Conservation (phyloP, 805 yeast species). For the Pichia cabralensis region DNA sequence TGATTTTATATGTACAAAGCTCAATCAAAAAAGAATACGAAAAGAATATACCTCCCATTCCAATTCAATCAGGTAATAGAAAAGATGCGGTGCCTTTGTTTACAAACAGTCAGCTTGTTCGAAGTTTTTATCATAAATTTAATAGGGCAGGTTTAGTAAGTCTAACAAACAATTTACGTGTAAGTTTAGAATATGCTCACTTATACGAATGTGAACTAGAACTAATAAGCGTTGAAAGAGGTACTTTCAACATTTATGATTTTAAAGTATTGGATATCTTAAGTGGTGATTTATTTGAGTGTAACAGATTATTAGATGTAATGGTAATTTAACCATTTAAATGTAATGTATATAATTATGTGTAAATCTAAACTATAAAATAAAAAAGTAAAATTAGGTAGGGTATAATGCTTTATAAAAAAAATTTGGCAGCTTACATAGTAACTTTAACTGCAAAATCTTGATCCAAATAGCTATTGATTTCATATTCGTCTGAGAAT, state of each 20-base stretch:
- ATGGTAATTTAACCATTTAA: conserved; percentile 43
- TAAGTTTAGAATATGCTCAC: conserved; percentile 49
- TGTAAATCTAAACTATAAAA: neutral
- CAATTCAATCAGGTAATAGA: conserved; percentile 17
- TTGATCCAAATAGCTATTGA: conserved; percentile 12
- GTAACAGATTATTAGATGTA: conserved; percentile 62
- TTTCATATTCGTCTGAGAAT: conserved; percentile 20
- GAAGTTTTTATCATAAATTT: conserved; percentile 27
- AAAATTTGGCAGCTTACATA: no score
- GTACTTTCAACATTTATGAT: conserved; percentile 55
- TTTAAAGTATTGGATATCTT: conserved; percentile 52
- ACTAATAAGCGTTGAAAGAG: conserved; percentile 53
- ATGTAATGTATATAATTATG: no score
- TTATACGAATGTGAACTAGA: conserved; percentile 55
- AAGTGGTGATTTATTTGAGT: conserved; percentile 60
- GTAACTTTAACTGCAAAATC: conserved; percentile 7
- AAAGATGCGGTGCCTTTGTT: conserved; percentile 23
- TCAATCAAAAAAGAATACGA: conserved; percentile 26
- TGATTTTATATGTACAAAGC: conserved; percentile 40
- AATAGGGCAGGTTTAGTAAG: conserved; percentile 49
- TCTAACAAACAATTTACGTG: conserved; percentile 52
- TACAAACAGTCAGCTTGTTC: conserved; percentile 19
- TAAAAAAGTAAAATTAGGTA: neutral
- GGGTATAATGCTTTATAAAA: no score
- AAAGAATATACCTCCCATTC: conserved; percentile 28